Base-by-base conservation (phyloP, 768 basidiomycete species). In the Podaxis carcinomalis region DNA sequence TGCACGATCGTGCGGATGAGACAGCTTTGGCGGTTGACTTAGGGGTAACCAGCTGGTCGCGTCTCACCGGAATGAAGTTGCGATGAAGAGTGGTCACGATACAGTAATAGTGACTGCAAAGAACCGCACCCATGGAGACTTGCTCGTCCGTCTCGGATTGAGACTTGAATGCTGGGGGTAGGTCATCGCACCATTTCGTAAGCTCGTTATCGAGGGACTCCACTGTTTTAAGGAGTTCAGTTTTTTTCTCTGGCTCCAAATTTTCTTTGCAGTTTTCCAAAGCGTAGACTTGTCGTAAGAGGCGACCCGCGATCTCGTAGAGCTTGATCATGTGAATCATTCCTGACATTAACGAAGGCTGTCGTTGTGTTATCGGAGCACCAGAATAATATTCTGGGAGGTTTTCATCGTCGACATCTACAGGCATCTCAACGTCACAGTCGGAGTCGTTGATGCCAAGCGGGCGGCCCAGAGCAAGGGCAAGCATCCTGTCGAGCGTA, bases 41-140 rank as follows among this genome's bases (percentile, higher is more conserved):
- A 5, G 89, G 83, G 28, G 83, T 82, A 21, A 86, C 77, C 9
- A 83, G 79, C 67, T 87, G 84, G 64, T 90, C 92, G 35, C 81
- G 85, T 69, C 83, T 87, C 53, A 92, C 86, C 9, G 92, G 93
- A 6, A 94, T 78, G 66, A 93, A 87, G 71, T 93, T 93, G 51
- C 93, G 91, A 68, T 94, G 93, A 51, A 94, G 83, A 4, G 92
- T 92, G 3, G 90, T 92, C 67, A 93, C 76, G 46, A 94, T 81
- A 14, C 91, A 93, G 72, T 95, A 95, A 68, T 93, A 94, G 69
- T 93, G 91, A 66, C 90, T 91, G 80, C 87, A 92, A 10, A 94
- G 80, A 39, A 92, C 88, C 46, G 90, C 88, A 10, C 89, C 89
- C 87, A 93, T 90, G 0, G 89, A 88, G 25, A 89, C 89, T 71